Conservation (phyloP, 2,329 filamentous ascomycete species). For the Xylariaceae sp. region DNA sequence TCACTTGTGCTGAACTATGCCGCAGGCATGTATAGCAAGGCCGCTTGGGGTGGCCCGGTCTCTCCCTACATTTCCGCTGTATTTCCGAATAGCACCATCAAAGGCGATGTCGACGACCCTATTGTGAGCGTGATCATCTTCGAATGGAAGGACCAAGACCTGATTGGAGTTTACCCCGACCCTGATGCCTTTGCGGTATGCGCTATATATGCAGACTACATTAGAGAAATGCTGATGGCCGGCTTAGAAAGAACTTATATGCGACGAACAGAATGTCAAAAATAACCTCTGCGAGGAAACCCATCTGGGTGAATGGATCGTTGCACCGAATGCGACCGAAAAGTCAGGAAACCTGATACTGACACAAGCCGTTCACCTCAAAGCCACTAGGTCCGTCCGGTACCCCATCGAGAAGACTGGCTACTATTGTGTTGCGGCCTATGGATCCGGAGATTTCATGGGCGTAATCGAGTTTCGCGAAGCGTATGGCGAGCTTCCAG, state of each 20-base stretch:
- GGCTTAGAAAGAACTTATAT: slow-evolving; percentile 70
- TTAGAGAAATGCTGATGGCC: slow-evolving; percentile 39
- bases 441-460: slow-evolving; percentile 72
- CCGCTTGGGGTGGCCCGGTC: slow-evolving; percentile 83
- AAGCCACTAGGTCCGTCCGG: slow-evolving; percentile 73
- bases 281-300: slow-evolving; percentile 74
- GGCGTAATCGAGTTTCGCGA: slow-evolving; percentile 92
- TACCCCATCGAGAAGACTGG: slow-evolving; percentile 90
- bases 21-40: slow-evolving; percentile 90
- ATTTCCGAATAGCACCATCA: slow-evolving; percentile 67
- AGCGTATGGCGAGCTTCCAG: slow-evolving; percentile 93
- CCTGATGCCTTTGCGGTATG: slow-evolving; percentile 61
- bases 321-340: slow-evolving; percentile 76
- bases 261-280: slow-evolving; percentile 73
- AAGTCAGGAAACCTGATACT: slow-evolving; percentile 74
- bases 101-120: slow-evolving; percentile 69
- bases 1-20: slow-evolving; percentile 11
- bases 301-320: slow-evolving; percentile 84
- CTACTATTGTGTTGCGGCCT: slow-evolving; percentile 92
- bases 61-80: slow-evolving; percentile 90
- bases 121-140: slow-evolving; percentile 87
- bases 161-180: slow-evolving; percentile 73
- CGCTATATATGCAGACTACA: slow-evolving; percentile 3
- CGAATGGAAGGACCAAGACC: slow-evolving; percentile 85
- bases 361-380: slow-evolving; percentile 82